Percentiles rank a stretch among this genome's conserved stretches.
Evolutionary conservation across 805 yeast genomes (phyloP).

Genomic region (Sporopachydermia lactativora): DNA sequence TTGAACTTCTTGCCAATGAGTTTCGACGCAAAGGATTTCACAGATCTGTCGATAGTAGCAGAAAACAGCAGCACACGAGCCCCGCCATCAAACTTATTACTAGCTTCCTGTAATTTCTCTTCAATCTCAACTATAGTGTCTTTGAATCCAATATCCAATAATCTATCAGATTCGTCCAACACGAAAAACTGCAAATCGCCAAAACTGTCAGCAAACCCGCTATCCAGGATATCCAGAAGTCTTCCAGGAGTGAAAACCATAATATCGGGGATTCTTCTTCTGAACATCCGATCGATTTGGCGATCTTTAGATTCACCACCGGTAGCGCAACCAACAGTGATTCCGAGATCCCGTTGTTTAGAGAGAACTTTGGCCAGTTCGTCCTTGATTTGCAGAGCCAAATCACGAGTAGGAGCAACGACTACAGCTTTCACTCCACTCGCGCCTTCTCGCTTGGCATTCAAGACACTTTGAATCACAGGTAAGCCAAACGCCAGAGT

Average conservation of each 20-base stretch:
- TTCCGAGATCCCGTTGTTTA: slow-evolving; percentile 19
- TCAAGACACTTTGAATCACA: slow-evolving; percentile 40
- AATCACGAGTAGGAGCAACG: slow-evolving; percentile 83
- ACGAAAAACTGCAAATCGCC: slow-evolving; percentile 45
- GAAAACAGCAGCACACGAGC: slow-evolving; percentile 65
- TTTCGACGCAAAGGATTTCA: slow-evolving; percentile 46
- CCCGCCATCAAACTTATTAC: slow-evolving; percentile 15
- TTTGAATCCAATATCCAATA: slow-evolving; percentile 71
- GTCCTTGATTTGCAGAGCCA: slow-evolving; percentile 67
- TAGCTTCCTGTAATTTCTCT: slow-evolving; percentile 17
- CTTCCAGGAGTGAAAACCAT: slow-evolving; percentile 89
- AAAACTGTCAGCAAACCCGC: slow-evolving; percentile 32
- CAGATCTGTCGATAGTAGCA: slow-evolving; percentile 71
- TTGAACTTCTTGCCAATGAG: slow-evolving; percentile 40
- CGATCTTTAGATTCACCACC: slow-evolving; percentile 44
- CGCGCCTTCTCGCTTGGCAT: slow-evolving; percentile 20
- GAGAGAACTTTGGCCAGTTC: slow-evolving; percentile 41
- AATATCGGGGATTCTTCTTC: slow-evolving; percentile 22
- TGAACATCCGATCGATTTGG: slow-evolving; percentile 23
- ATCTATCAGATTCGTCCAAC: slow-evolving; percentile 85
- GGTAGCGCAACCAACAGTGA: slow-evolving; percentile 39
- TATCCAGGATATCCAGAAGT: slow-evolving; percentile 43
- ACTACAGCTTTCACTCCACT: slow-evolving; percentile 45
- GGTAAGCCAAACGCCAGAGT: slow-evolving; percentile 85
- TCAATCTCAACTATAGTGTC: slow-evolving; percentile 39